phyloP scores from a whole-genome alignment of 2,329 filamentous ascomycete genomes.

The Verticillium isaacii region DNA sequence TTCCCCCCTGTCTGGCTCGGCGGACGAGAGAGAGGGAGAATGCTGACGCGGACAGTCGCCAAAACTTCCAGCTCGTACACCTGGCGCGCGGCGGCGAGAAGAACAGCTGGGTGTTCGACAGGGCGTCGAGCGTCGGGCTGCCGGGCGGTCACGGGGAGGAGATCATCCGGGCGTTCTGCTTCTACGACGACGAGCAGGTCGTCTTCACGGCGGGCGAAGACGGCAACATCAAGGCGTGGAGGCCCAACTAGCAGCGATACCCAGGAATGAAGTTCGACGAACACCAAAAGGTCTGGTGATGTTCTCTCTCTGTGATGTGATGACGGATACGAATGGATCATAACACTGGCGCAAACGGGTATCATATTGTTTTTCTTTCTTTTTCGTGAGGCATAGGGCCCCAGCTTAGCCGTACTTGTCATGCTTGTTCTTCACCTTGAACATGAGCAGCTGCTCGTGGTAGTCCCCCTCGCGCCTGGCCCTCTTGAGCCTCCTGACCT shows the following conservation, averaged over 20 bases:
- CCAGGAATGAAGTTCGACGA: neutral
- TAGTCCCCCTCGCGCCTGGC: constrained; percentile 84
- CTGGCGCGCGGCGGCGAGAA: constrained; percentile 41
- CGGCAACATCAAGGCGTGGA: constrained; percentile 53
- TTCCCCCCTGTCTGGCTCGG: constrained; percentile 10
- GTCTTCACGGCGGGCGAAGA: constrained; percentile 58
- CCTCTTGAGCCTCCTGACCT: constrained; percentile 77
- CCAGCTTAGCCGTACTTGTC: constrained; percentile 65
- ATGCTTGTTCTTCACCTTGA: constrained; percentile 90
- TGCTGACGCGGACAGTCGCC: constrained; percentile 30
- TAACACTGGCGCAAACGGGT: neutral
- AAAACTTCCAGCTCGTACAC: constrained; percentile 57
- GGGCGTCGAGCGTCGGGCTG: constrained; percentile 52
- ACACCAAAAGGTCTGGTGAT: neutral
- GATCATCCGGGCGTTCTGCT: constrained; percentile 59
- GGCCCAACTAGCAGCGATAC: constrained; percentile 16
- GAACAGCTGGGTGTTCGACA: constrained; percentile 48
- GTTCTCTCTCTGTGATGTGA: neutral
- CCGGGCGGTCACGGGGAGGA: constrained; percentile 60
- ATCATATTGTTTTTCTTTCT: neutral
- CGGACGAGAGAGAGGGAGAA: neutral
- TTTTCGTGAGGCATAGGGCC: neutral
- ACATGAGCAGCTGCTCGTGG: constrained; percentile 77
- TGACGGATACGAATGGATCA: neutral
- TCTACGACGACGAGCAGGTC: constrained; percentile 54